Base-by-base conservation (phyloP, 1,284 basidiomycete genomes). In the Exsudoporus floridanus region DNA sequence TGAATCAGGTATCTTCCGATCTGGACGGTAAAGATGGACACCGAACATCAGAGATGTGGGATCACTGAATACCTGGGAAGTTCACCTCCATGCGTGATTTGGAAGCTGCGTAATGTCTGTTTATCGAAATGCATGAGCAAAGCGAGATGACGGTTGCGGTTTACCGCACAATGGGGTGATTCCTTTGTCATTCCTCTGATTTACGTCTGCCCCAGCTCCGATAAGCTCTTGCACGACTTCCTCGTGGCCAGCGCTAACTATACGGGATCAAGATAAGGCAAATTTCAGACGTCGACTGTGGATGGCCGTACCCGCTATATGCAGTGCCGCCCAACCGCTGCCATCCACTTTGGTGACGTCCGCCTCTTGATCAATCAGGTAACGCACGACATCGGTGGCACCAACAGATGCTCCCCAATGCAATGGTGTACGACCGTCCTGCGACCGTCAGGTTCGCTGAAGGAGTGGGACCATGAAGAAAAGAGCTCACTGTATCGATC, bases 81-180 rank as follows among this genome's bases (percentile, higher is more conserved):
- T 36, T 57, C 68, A 93, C 93, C 65, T 92, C 85, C 50, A 94
- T 82, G 46, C 88, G 86, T 40, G 92, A 90, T 72, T 95, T 97
- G 18, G 94, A 97, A 37, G 94, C 94, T 28, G 94, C 94, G 63
- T 97, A 97, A 72, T 97, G 93, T 65, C 93, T 94, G 59, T 52
- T 40, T 49, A 54, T 46, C 8, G 18, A 40, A 42, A 8, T 6
- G 28, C 31, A 35, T 63, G 19, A 62, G 43, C 13, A 50, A 23
- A 54, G 31, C 30, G 52, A 58, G 30, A 54, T 25, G 12, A 25
- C 16, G 21, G 21, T 28, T 30, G 50, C n/a, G 23, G 21, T 30
- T 48, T 47, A 30, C 74, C 89, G 71, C 69, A 94, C 92, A 97
- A 70, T 43, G 93, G 82, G 5, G 90, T 93, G 53, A 94, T 77